A percentile compares a stretch with the other conserved stretches of the same genome.
phyloP scores from a whole-genome alignment of 108 stramenopile species.

The Discostella stelligeroides region DNA sequence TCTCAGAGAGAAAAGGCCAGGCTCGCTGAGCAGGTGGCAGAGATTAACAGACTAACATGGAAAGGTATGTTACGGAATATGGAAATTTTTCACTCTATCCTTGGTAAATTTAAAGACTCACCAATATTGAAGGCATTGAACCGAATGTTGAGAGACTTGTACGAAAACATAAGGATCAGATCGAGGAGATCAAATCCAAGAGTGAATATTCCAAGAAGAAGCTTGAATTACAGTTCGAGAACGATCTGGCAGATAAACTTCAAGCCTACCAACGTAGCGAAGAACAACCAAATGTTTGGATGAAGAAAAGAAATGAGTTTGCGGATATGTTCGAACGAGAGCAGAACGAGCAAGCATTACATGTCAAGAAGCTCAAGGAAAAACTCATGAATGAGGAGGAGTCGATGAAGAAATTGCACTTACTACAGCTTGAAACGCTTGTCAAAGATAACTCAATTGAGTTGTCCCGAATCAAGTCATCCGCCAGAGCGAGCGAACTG shows the following conservation, averaged over 20 bases:
- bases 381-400: slow-evolving; percentile 31
- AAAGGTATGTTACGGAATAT: slow-evolving; percentile 11
- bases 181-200: slow-evolving; percentile 37
- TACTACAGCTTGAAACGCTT: slow-evolving; percentile 17
- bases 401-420: slow-evolving; percentile 23
- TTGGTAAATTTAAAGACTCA: too few species aligned
- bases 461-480: slow-evolving; percentile 19
- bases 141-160: slow-evolving; percentile 36
- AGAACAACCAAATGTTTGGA: slow-evolving; percentile 18
- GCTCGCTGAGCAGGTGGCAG: slow-evolving; percentile 26
- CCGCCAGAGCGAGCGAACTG: slow-evolving; percentile 17
- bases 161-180: slow-evolving; percentile 36
- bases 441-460: slow-evolving; percentile 21
- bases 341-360: slow-evolving; percentile 16
- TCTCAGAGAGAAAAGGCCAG: slow-evolving; percentile 33
- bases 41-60: slow-evolving; percentile 35
- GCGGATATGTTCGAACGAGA: slow-evolving; percentile 12
- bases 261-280: slow-evolving; percentile 27
- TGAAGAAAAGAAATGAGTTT: slow-evolving; percentile 35
- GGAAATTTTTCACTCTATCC: too few species aligned
- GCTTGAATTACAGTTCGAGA: slow-evolving; percentile 41
- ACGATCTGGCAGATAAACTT: slow-evolving; percentile 30
- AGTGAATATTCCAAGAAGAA: slow-evolving; percentile 31
- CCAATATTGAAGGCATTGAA: slow-evolving; percentile 29
- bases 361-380: slow-evolving; percentile 33